These are phyloP conservation scores for Posidonia australis DNA, from an alignment of 106 monocot genomes.

Conservation along the genomic window DNA sequence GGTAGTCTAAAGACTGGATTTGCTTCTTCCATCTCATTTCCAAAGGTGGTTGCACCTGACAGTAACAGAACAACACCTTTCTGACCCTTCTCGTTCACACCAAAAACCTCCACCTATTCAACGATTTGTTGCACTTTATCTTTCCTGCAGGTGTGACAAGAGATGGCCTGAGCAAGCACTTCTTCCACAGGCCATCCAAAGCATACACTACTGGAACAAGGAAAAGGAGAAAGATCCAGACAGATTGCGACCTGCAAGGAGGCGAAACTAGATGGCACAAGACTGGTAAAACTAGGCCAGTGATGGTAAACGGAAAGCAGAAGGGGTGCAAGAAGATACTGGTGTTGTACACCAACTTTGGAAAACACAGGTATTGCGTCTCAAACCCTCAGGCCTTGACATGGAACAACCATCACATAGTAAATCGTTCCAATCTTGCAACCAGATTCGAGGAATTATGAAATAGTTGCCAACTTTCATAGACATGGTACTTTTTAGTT, in stretches of 20 bases:
- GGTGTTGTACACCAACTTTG: slow-evolving; percentile 86
- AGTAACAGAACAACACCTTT: slow-evolving; percentile 3
- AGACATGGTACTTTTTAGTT: too few species aligned
- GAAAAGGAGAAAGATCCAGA: slow-evolving; percentile 46
- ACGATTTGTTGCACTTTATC: neutral
- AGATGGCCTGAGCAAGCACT: slow-evolving; percentile 50
- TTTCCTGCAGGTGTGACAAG: slow-evolving; percentile 29
- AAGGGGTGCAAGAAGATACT: slow-evolving; percentile 95
- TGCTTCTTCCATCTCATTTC: slow-evolving; percentile 5
- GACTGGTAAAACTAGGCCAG: slow-evolving; percentile 89
- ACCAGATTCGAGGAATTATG: too few species aligned
- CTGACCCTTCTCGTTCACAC: neutral
- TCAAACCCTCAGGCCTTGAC: too few species aligned
- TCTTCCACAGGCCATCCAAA: slow-evolving; percentile 56
- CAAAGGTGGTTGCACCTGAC: slow-evolving; percentile 1
- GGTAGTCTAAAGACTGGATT: neutral
- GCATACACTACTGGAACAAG: slow-evolving; percentile 50
- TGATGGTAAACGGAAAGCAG: slow-evolving; percentile 51
- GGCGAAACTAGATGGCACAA: slow-evolving; percentile 96
- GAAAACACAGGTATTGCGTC: slow-evolving; percentile 59
- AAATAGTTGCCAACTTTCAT: too few species aligned
- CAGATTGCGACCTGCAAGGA: slow-evolving; percentile 40
- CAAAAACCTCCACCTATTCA: neutral
- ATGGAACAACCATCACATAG: too few species aligned
- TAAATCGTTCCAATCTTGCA: too few species aligned